These are phyloP conservation scores for Nothopassalora personata DNA, from an alignment of 2,329 filamentous ascomycete species.

Conservation along the genomic window DNA sequence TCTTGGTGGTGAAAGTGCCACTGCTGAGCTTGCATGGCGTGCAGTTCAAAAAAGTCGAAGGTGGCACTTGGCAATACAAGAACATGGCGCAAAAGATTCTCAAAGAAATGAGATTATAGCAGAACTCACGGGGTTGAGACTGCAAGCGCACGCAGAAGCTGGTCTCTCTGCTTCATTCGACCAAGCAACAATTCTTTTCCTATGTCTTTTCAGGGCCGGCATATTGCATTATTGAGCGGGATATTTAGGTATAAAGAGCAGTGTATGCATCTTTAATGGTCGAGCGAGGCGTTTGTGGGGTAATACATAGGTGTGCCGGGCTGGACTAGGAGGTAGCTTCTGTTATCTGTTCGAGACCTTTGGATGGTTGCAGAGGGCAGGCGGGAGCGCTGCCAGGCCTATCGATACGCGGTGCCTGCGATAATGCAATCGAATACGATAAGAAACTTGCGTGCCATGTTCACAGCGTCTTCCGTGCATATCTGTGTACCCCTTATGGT, in stretches of 20 bases:
- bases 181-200: not conserved
- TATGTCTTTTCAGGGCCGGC: not conserved
- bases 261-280: not conserved
- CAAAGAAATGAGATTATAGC: constrained; percentile 70
- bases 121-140: not conserved
- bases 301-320: not conserved
- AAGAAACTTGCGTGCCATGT: not conserved
- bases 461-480: no score
- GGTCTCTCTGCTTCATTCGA: constrained; percentile 1
- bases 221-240: not conserved
- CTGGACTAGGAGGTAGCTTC: not conserved
- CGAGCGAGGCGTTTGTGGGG: not conserved
- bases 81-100: constrained; percentile 96
- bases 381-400: not conserved
- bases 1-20: constrained; percentile 95
- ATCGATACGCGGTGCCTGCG: not conserved
- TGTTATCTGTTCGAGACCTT: not conserved
- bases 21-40: constrained; percentile 88
- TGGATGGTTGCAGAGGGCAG: not conserved
- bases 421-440: not conserved
- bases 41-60: constrained; percentile 94
- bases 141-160: constrained; percentile 1
- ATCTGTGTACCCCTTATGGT: no score
- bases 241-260: not conserved
- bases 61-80: constrained; percentile 98